phyloP scores from a whole-genome alignment of 208 protist genomes.

The Acanthamoeba royreba region DNA sequence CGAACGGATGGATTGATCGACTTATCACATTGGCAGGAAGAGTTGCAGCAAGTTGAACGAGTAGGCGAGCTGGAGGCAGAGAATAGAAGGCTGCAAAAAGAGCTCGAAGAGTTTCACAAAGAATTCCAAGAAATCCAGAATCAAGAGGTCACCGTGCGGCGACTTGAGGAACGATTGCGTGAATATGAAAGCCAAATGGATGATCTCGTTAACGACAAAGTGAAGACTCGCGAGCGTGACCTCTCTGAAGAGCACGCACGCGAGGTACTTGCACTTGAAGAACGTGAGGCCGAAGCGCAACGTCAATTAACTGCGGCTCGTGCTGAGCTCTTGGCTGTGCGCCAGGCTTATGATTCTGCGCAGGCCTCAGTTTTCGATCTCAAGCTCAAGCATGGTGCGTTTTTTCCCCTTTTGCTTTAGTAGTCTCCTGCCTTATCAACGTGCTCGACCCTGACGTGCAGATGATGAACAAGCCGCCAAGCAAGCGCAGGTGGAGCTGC shows the following conservation, averaged over 20 bases:
- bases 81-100: conserved; percentile 49
- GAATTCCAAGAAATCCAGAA: conserved; percentile 68
- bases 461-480: neutral
- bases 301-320: neutral
- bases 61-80: conserved; percentile 47
- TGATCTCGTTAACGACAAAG: neutral
- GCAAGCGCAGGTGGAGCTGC: neutral
- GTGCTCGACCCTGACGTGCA: too few species aligned
- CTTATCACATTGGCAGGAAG: neutral
- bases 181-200: conserved; percentile 50
- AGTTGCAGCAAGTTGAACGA: neutral
- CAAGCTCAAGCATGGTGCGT: neutral
- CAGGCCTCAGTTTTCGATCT: neutral
- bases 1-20: neutral
- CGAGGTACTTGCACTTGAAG: neutral
- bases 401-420: too few species aligned
- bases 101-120: conserved; percentile 53
- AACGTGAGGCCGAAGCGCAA: neutral
- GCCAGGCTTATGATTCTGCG: neutral
- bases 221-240: neutral
- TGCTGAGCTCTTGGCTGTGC: neutral
- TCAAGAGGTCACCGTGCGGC: conserved; percentile 64
- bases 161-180: conserved; percentile 58
- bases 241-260: neutral
- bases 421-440: too few species aligned